Base-by-base conservation (phyloP, 2,329 filamentous ascomycete species). In the Malbranchea cinnamomea region DNA sequence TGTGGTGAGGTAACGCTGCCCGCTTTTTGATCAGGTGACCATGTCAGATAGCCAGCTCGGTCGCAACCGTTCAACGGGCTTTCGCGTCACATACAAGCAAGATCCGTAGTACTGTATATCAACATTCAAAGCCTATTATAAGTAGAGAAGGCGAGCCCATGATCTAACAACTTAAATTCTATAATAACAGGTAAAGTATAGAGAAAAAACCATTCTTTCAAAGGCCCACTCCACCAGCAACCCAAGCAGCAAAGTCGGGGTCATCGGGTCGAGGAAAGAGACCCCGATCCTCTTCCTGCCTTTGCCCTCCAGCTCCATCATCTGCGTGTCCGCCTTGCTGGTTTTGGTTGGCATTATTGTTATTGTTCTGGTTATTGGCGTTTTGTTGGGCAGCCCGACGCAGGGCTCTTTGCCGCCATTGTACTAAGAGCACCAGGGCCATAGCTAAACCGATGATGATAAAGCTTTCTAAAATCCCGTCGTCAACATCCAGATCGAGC, bases 391-490 rank as follows among this genome's bases (percentile, higher is more conserved):
- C 43, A 19, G 42, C 41, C 39, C 57, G 53, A 41, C 75, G 62
- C 46, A 82, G 78, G 36, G 73, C 62, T 47, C 72, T 74, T 38
- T 82, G 75, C 12, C 81, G 65, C 51, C 89, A 87, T 54, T 84
- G 92, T 10, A 95, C 66, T 18, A 95, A 60, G 30, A 80, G 70
- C 0, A 79, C 72, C 31, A 95, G 63, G 1, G 74, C 72, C 9
- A 74, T 73, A 1, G 80, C 76, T 9, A 95, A 59, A 1, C 71
- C 76, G 9, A 94, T 63, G 37, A 98, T 91, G 25, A 92, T 62
- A 14, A 94, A 56, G 24, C 78, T 87, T 54, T 95, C 89, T 7
- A 94, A 41, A 10, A 93, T 60, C 8, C 82, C 80, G 26, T 84
- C 82, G 29, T 87, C 79, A 17, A 79, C 65, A 2, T 71, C 64